Evolutionary conservation across 345 rosid species (phyloP), one percentile per base, ranked within the genome.

Genomic region (Salix caprea): DNA sequence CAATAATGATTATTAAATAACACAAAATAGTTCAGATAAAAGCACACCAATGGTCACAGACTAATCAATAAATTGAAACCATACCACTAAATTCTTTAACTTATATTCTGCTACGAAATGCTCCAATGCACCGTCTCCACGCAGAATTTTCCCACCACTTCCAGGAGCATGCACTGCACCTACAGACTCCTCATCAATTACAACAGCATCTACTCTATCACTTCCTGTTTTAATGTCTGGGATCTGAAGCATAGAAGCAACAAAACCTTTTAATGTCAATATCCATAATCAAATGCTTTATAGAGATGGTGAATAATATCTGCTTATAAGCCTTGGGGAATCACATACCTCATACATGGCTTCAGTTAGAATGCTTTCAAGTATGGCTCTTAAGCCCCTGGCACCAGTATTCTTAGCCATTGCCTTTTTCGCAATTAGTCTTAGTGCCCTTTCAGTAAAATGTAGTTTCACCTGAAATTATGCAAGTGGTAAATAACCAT

Each of bases 341-440:
- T 42, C 70, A 12, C 26, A 73, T 90, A 91, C 99, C 99, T 95
- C 98, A 83, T 87, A 95, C 99, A 95, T 95, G 75, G 99, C 85
- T 87, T 95, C 99, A 28, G 91, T 93, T 39, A 95, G 88, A 83
- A 89, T 89, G 89, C 85, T 90, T 88, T 95, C 99, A 62, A 95
- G 85, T 78, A 95, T 77, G 85, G 97, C 90, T 84, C 97, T 85
- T 65, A 93, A 88, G 34, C 99, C 98, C 87, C 99, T 89, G 4
- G 99, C 99, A 76, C 99, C 97, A 0, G 99, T 95, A 60, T 93
- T 93, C 85, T 93, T 95, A 67, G 84, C 92, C 93, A 89, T 91
- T 11, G 99, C 97, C 79, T 85, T 92, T 84, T 85, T 85, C 28
- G 98, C 91, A 78, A 93, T 91, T 26, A 90, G 70, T 88, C 85